These are phyloP conservation scores for Fomitopsis schrenkii DNA, from an alignment of 1,284 basidiomycete species.

Conservation along the genomic window DNA sequence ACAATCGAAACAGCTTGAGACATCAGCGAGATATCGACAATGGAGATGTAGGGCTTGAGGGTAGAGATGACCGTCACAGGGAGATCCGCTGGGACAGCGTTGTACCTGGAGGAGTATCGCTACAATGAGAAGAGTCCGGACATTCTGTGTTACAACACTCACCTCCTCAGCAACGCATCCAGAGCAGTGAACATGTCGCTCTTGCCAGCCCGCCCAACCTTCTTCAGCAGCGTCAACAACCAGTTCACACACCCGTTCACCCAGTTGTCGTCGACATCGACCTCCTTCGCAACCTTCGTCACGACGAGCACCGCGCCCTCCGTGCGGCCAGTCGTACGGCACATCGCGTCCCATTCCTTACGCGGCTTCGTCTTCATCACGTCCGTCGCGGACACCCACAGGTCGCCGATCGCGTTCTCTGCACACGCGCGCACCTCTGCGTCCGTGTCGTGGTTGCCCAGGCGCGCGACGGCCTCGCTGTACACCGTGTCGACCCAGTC, in stretches of 20 bases:
- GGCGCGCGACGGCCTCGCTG: constrained; percentile 63
- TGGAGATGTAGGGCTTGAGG: constrained; percentile 70
- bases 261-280: constrained; percentile 72
- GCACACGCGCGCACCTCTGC: constrained; percentile 86
- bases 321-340: constrained; percentile 71
- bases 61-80: constrained; percentile 65
- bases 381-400: constrained; percentile 86
- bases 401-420: constrained; percentile 78
- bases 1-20: constrained; percentile 72
- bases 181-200: constrained; percentile 80
- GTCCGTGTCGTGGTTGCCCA: constrained; percentile 84
- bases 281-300: constrained; percentile 65
- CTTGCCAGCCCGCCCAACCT: constrained; percentile 78
- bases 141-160: constrained; percentile 10
- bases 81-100: constrained; percentile 58
- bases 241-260: constrained; percentile 77
- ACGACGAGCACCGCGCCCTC: constrained; percentile 72
- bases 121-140: not conserved
- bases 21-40: constrained; percentile 73
- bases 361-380: constrained; percentile 54
- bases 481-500: constrained; percentile 73
- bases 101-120: constrained; percentile 45
- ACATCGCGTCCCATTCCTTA: constrained; percentile 79
- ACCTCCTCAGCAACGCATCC: constrained; percentile 70
- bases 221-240: constrained; percentile 74